Percentiles rank a stretch among this genome's conserved stretches.
Evolutionary conservation across 2,329 filamentous ascomycete species (phyloP).

Genomic region (Claviceps fusiformis): DNA sequence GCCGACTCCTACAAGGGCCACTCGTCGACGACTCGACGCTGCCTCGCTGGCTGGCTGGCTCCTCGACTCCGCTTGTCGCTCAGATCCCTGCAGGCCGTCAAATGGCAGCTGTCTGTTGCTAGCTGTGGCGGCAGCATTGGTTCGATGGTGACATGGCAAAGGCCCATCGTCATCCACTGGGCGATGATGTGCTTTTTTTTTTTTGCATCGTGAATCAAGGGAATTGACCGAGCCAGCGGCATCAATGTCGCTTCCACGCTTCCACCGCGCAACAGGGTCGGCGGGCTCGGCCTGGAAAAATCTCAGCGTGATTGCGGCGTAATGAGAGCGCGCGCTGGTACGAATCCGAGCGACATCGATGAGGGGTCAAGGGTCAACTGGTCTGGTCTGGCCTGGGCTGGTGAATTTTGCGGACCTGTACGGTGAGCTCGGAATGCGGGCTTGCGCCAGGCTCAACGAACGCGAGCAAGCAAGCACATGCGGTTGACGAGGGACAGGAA

Average conservation of each 20-base stretch:
- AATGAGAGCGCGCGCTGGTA: neutral
- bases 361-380: too few relatives aligned
- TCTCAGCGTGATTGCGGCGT: neutral
- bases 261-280: neutral
- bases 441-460: neutral
- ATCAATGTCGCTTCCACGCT: neutral
- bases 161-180: too few relatives aligned
- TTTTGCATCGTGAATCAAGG: neutral
- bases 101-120: conserved; percentile 8
- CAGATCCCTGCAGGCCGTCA: conserved; percentile 13
- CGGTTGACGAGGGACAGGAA: neutral
- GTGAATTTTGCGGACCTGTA: neutral
- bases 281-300: neutral
- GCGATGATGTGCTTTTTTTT: too few relatives aligned
- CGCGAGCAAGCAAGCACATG: conserved; percentile 1
- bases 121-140: neutral
- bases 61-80: conserved; percentile 6
- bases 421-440: conserved; percentile 7
- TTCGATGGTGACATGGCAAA: neutral
- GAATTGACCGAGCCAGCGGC: neutral
- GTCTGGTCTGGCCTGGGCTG: neutral
- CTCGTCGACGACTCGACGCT: neutral
- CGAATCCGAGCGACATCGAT: too few relatives aligned
- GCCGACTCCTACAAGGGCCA: neutral
- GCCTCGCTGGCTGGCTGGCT: conserved; percentile 1